Conservation (phyloP, 345 rosid genomes). For the Gossypium rotundifolium region DNA sequence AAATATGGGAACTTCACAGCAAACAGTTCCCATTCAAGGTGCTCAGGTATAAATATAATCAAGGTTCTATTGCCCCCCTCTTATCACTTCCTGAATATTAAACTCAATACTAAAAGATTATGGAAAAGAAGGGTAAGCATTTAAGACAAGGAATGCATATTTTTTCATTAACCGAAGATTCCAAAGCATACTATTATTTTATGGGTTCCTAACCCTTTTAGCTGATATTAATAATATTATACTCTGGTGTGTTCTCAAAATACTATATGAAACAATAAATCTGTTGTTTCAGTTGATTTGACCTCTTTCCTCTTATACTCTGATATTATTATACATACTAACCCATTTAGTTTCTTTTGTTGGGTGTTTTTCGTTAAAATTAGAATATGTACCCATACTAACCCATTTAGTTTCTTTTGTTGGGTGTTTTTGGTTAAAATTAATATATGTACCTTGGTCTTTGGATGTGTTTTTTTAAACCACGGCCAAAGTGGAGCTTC, state of each 20-base stretch:
- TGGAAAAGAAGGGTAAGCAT: not conserved
- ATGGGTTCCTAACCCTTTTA: not conserved
- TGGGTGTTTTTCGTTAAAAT: not conserved
- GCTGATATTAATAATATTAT: not conserved
- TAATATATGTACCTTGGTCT: not conserved
- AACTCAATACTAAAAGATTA: not conserved
- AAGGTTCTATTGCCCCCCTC: not conserved
- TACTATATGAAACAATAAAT: not conserved
- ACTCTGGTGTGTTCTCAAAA: not conserved
- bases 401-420: not conserved
- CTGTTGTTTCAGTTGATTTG: constrained; percentile 13
- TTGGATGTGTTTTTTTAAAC: not conserved
- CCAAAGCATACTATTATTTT: too few species aligned
- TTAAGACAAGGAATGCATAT: constrained; percentile 2
- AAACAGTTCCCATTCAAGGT: constrained; percentile 49
- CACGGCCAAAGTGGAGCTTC: not conserved
- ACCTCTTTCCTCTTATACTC: not conserved
- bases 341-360: not conserved
- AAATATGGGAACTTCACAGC: constrained; percentile 66
- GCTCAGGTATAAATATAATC: constrained; percentile 35
- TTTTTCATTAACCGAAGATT: constrained; percentile 7
- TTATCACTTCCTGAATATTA: not conserved
- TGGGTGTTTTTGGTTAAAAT: not conserved
- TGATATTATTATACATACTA: too few species aligned
- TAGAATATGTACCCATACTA: not conserved